Evolutionary conservation across 768 basidiomycete genomes (phyloP), one percentile per base, ranked within the genome.

Genomic region (Rhodotorula graminis): DNA sequence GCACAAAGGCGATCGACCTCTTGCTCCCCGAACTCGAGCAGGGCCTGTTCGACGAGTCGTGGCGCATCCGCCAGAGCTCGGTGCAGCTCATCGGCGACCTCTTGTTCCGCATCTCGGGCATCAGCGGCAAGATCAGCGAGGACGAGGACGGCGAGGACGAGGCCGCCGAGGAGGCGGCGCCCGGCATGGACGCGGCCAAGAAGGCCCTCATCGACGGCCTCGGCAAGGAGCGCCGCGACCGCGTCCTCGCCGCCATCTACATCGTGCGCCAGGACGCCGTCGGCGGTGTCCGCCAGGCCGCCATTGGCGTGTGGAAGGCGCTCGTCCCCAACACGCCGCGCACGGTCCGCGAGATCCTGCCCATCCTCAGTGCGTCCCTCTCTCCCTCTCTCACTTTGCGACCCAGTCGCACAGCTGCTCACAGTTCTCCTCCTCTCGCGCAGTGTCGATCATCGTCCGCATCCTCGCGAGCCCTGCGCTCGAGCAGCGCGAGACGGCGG

Each of bases 241-340:
- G 93, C 40, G 91, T 98, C 50, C 83, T 99, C 60, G 89, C 93
- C 14, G 90, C 90, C 3, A 82, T 99, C 65, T 99, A 94, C 81
- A 85, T 98, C 75, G 91, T 93, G 65, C 88, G 94, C 59, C 95
- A 98, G 80, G 96, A 98, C 81, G 85, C 90, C 21, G 91, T 96
- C 75, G 88, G 87, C 55, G 86, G 88, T 58, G 94, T 98, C 50
- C 88, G 95, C 53, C 91, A 92, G 80, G 88, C 92, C 5, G 91
- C 94, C 0, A 87, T 95, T 58, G 92, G 92, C 69, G 96, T 98
- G 74, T 99, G 96, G 96, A 98, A 98, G 82, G 95, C 93, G 9
- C 84, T 98, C 73, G 94, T 99, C 18, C 87, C 92, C 80, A 98
- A 95, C 77, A 95, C 93, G 0, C 93, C 92, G 11, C 85, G 89